Evolutionary conservation across 164 flowering plant species (phyloP), one percentile per base, ranked within the genome.

Genomic region (Euptelea pleiosperma): DNA sequence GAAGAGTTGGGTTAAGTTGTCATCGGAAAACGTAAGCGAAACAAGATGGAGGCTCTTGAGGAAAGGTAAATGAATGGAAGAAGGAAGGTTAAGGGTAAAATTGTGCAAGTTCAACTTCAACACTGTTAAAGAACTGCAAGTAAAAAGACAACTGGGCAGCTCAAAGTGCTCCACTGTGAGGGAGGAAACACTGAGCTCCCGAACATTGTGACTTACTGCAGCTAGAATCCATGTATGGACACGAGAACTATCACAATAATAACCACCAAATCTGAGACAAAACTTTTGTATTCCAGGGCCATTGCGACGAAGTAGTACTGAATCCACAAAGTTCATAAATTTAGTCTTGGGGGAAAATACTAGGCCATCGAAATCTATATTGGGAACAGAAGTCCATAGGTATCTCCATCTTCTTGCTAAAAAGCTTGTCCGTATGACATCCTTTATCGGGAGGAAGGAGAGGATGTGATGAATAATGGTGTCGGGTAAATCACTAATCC

Each of bases 161-260:
- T 52, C 64, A 29, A 65, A 44, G 9, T 42, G 39, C 35, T 64
- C 51, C 18, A 9, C 19, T 22, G 55, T 41, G 26, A 50, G 41
- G 16, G 29, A 57, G 10, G 41, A 49, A n/a, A 64, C 6, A 41
- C 49, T 39, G 28, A 64, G 68, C 25, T 64, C 62, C 6, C 15
- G 57, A 64, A 64, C 68, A 50, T 64, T 57, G 33, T 55, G 49
- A 26, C 15, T 36, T 30, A 58, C 34, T 14, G 61, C 61, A 57
- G 55, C 34, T 16, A 15, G 43, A 14, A 65, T 52, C 69, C 69
- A 65, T 42, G 52, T 26, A 40, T 50, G 26, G 24, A 49, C 39
- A 50, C 19, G 60, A 24, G 54, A 40, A 41, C 25, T 16, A 30
- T 34, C 44, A 49, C 69, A 65, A 29, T 51, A 43, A 28, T 65